Base-by-base conservation (phyloP, 805 yeast species). In the Candida fluviatilis region DNA sequence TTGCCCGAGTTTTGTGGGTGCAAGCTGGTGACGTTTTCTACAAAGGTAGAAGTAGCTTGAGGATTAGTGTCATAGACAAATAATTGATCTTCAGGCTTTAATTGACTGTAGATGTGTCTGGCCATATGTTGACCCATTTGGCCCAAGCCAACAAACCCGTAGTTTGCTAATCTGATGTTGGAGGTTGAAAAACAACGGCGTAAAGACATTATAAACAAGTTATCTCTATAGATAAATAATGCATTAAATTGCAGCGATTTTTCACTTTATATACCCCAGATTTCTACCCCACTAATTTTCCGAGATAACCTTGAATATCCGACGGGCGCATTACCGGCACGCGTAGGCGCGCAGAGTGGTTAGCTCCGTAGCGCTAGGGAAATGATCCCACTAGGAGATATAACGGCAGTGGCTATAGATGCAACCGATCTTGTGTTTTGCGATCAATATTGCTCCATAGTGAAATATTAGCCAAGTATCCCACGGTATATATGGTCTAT, bases 111-210 rank as follows among this genome's bases (percentile, higher is more conserved):
- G 21, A 75, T 58, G 46, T 75, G 76, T 40, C 63, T 55, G 14
- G 79, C 79, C 80, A 75, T 75, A 46, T 71, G 72, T 37, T 66
- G 71, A 37, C 80, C 77, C 80, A 75, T 75, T 39, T 71, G 73
- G 21, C 80, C 80, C 21, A 75, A 59, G n/a, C 80, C 80, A 30
- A 75, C 67, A 57, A 75, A 75, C 19, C 80, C 80, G 47, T 69
- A 74, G 32, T 47, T 55, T 16, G 45, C 40, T 24, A 34, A 46
- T 21, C 2, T 21, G 11, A 17, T 17, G 8, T 39, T 29, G 6
- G 42, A 35, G 21, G 45, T 35, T 2, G 49, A 40, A 19, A 50
- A 43, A 12, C 28, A 24, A 32, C 47, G 45, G 33, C 34, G 37
- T 36, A 19, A 18, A 3, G 34, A 23, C 24, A 18, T 21, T 10